Evolutionary conservation across 371 early-diverging fungal species (phyloP).

Genomic region (Phascolomyces articulosus): DNA sequence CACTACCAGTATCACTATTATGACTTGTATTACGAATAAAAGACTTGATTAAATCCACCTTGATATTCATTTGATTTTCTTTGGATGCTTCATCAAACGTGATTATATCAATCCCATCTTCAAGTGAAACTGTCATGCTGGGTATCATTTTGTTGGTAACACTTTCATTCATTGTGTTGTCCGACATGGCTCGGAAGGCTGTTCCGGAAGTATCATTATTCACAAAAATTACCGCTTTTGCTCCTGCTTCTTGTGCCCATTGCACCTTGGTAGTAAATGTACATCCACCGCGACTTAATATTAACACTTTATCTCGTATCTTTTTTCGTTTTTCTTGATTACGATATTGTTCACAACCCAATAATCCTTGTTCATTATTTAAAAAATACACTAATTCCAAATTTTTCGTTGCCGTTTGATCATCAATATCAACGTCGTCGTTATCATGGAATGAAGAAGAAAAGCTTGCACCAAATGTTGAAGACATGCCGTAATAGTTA

Average conservation of each 20-base stretch:
- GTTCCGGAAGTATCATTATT: slow-evolving; percentile 16
- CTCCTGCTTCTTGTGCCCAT: slow-evolving; percentile 53
- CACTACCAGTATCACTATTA: background rate
- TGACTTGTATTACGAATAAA: too few relatives aligned
- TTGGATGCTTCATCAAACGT: background rate
- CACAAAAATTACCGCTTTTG: slow-evolving; percentile 47
- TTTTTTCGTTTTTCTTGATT: slow-evolving; percentile 9
- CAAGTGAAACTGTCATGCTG: slow-evolving; percentile 14
- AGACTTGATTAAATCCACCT: background rate
- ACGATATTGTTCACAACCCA: slow-evolving; percentile 43
- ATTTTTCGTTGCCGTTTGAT: background rate
- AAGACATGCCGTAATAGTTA: slow-evolving; percentile 10
- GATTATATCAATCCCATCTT: slow-evolving; percentile 10
- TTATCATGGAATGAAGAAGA: background rate
- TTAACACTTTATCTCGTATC: slow-evolving; percentile 36
- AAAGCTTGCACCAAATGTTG: slow-evolving; percentile 19
- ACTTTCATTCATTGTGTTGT: slow-evolving; percentile 1
- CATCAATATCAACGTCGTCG: background rate
- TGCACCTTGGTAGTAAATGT: slow-evolving; percentile 47
- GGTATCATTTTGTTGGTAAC: slow-evolving; percentile 9
- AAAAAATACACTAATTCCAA: slow-evolving; percentile 24
- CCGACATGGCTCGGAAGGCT: slow-evolving; percentile 20
- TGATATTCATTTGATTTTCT: background rate
- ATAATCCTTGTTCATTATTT: slow-evolving; percentile 16
- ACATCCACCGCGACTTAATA: slow-evolving; percentile 55